Evolutionary conservation across 139 green algal genomes (phyloP).

Genomic region (Desmodesmus armatus): DNA sequence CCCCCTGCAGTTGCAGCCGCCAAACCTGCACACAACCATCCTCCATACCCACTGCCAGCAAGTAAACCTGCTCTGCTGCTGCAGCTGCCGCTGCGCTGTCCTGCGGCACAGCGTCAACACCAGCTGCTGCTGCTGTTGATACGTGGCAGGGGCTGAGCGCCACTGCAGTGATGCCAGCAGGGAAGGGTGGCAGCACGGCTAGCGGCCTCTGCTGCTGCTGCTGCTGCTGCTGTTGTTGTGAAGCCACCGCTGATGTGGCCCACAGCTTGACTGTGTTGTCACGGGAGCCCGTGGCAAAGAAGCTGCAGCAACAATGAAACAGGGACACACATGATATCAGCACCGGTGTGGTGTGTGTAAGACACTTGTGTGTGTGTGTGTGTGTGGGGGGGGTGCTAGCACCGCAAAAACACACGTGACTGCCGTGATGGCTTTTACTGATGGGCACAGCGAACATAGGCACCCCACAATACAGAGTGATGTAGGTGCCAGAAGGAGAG

Average conservation of each 20-base stretch:
- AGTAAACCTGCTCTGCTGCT: too few relatives aligned
- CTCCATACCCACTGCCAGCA: conserved; percentile 80
- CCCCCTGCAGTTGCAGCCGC: neutral
- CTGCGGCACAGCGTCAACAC: neutral
- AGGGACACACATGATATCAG: neutral
- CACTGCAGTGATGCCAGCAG: conserved; percentile 66
- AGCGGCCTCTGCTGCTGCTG: neutral
- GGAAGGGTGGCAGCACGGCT: conserved; percentile 52
- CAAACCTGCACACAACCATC: conserved; percentile 72
- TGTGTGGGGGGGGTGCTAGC: neutral
- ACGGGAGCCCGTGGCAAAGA: conserved; percentile 80
- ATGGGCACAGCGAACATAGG: too few relatives aligned
- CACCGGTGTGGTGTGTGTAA: neutral
- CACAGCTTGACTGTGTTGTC: conserved; percentile 85
- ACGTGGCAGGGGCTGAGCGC: conserved; percentile 57
- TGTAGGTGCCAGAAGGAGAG: too few relatives aligned
- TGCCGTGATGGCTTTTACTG: too few relatives aligned
- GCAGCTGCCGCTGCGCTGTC: neutral
- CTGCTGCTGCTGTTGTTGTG: neutral
- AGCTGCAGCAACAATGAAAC: neutral
- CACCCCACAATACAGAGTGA: too few relatives aligned
- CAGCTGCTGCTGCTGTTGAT: conserved; percentile 16
- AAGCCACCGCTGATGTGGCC: too few relatives aligned
- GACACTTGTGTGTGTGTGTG: neutral
- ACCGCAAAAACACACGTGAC: neutral